Conservation (phyloP, 2,329 filamentous ascomycete species). For the Lecanosticta acicola region DNA sequence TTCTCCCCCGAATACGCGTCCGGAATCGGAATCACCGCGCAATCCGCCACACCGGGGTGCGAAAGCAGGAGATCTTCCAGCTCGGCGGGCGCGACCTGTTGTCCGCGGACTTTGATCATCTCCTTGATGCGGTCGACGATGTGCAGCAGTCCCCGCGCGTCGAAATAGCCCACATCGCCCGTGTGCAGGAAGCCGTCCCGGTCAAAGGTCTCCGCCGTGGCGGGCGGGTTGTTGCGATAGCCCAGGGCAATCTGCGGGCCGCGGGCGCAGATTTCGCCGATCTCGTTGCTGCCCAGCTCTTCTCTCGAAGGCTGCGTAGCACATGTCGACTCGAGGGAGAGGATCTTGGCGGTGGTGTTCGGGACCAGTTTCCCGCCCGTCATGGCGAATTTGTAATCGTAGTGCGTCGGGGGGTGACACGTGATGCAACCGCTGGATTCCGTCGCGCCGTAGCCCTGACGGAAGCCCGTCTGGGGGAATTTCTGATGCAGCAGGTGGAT, state of each 20-base stretch:
- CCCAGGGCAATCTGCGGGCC: slow-evolving; percentile 38
- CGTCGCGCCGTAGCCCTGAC: slow-evolving; percentile 65
- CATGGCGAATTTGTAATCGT: slow-evolving; percentile 53
- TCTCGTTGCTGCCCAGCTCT: slow-evolving; percentile 47
- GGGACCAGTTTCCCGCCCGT: slow-evolving; percentile 53
- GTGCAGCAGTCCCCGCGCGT: slow-evolving; percentile 51
- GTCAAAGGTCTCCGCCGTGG: slow-evolving; percentile 41
- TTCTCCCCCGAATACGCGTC: slow-evolving; percentile 54
- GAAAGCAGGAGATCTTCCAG: slow-evolving; percentile 58
- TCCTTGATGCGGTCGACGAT: slow-evolving; percentile 62
- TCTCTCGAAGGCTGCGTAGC: no score
- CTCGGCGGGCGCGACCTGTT: slow-evolving; percentile 58
- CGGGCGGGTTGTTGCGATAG: slow-evolving; percentile 31
- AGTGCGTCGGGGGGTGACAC: slow-evolving; percentile 52
- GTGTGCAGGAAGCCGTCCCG: slow-evolving; percentile 52
- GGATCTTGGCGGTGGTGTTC: slow-evolving; percentile 55
- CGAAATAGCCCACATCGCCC: slow-evolving; percentile 52
- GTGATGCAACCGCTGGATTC: slow-evolving; percentile 60
- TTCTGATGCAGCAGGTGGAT: slow-evolving; percentile 49
- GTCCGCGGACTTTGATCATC: slow-evolving; percentile 63
- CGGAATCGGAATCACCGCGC: slow-evolving; percentile 49
- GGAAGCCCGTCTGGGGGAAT: slow-evolving; percentile 57
- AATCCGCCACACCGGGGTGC: slow-evolving; percentile 52
- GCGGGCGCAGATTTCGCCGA: slow-evolving; percentile 42
- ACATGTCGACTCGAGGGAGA: slow-evolving; percentile 53